These are phyloP conservation scores for Nakaseomyces glabratus DNA, from an alignment of 1,139 yeast genomes.

Conservation along the genomic window DNA sequence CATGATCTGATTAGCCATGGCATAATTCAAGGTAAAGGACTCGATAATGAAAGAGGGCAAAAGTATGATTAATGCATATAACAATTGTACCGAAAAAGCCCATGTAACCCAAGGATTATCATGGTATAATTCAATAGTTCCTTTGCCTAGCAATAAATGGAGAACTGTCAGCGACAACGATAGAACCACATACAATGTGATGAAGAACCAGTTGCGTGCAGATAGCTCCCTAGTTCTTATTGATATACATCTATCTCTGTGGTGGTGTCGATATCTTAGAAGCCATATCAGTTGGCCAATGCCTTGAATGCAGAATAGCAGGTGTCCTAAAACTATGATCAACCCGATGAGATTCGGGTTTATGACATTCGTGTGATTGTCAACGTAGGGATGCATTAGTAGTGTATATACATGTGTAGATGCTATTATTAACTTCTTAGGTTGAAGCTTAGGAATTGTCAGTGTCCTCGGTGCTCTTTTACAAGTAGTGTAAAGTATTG, in stretches of 20 bases:
- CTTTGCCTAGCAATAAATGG: not conserved
- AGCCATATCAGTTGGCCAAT: constrained; percentile 23
- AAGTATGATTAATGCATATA: not conserved
- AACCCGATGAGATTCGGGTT: constrained; percentile 47
- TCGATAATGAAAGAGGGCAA: not conserved
- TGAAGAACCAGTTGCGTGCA: not conserved
- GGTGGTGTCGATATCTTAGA: not conserved
- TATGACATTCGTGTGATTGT: constrained; percentile 39
- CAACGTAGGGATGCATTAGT: constrained; percentile 21
- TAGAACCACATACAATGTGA: not conserved
- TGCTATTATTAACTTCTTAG: not conserved
- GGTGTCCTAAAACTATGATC: constrained; percentile 16
- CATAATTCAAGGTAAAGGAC: constrained; percentile 3
- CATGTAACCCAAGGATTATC: not conserved
- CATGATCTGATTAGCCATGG: constrained; percentile 3
- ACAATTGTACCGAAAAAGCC: not conserved
- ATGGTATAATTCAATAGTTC: not conserved
- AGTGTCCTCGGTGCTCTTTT: too few species aligned
- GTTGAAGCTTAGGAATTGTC: too few species aligned
- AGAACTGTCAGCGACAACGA: not conserved
- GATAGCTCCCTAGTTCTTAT: not conserved
- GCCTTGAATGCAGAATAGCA: constrained; percentile 21
- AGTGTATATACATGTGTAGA: not conserved
- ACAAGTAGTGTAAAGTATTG: not conserved
- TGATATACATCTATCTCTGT: constrained; percentile 1